phyloP scores from a whole-genome alignment of 192 early-diverging fungal genomes.

The Coemansia sp. region DNA sequence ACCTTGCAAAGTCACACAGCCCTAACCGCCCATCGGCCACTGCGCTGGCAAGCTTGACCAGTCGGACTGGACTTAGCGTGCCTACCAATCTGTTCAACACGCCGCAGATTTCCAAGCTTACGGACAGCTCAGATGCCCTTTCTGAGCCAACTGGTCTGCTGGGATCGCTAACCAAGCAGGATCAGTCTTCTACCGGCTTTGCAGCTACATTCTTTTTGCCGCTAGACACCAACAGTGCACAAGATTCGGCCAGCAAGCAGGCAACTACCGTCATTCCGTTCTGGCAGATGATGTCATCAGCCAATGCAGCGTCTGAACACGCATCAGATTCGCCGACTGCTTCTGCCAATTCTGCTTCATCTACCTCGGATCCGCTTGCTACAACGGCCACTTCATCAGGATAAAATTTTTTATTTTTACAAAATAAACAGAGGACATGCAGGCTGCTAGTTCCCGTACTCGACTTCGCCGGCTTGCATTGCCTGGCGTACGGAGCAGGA shows the following conservation, averaged over 20 bases:
- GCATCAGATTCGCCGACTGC: not conserved
- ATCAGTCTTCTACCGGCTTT: constrained; percentile 20
- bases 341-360: not conserved
- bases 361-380: constrained; percentile 11
- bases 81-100: constrained; percentile 30
- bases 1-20: not conserved
- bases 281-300: constrained; percentile 31
- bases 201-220: constrained; percentile 41
- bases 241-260: not conserved
- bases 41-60: too few relatives aligned
- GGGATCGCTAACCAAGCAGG: constrained; percentile 1
- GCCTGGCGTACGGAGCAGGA: constrained; percentile 8
- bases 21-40: not conserved
- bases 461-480: not conserved
- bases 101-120: not conserved
- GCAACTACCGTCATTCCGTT: constrained; percentile 36
- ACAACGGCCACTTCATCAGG: not conserved
- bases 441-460: not conserved
- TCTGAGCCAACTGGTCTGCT: not conserved
- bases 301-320: constrained; percentile 4
- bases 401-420: constrained; percentile 3
- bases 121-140: not conserved
- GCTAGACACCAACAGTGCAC: constrained; percentile 24
- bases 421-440: constrained; percentile 1
- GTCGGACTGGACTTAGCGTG: not conserved